A percentile compares a stretch with the other conserved stretches of the same genome.
Conservation (phyloP, 2,329 filamentous ascomycete genomes). For the Paecilomyces sp. region DNA sequence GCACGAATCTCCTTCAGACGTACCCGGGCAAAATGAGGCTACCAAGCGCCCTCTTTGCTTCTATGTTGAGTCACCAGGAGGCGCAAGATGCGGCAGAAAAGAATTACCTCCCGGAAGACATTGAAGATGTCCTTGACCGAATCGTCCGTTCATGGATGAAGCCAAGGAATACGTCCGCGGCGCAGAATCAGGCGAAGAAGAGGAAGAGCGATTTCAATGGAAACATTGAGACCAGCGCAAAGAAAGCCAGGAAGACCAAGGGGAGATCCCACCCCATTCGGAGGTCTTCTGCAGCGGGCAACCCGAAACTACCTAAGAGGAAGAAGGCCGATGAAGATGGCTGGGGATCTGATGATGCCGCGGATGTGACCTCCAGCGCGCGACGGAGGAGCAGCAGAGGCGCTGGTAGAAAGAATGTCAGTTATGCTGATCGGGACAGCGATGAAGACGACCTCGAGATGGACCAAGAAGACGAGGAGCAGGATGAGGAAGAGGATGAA, state of each 20-base stretch:
- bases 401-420: slow-evolving; percentile 27
- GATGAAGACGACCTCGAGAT: slow-evolving; percentile 39
- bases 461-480: slow-evolving; percentile 25
- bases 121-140: slow-evolving; percentile 70
- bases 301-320: slow-evolving; percentile 26
- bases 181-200: slow-evolving; percentile 27
- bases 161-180: slow-evolving; percentile 37
- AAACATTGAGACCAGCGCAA: slow-evolving; percentile 17
- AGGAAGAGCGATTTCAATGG: slow-evolving; percentile 31
- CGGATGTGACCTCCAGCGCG: slow-evolving; percentile 22
- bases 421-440: slow-evolving; percentile 38
- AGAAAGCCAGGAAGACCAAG: slow-evolving; percentile 27
- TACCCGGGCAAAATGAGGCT: slow-evolving; percentile 75
- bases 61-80: slow-evolving; percentile 66
- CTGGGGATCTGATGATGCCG: slow-evolving; percentile 36
- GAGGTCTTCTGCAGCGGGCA: slow-evolving; percentile 21
- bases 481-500: slow-evolving; percentile 36
- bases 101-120: slow-evolving; percentile 70
- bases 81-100: slow-evolving; percentile 83
- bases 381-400: slow-evolving; percentile 35
- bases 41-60: slow-evolving; percentile 69
- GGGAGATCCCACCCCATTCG: slow-evolving; percentile 21
- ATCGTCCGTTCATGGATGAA: slow-evolving; percentile 65
- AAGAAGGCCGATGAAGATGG: slow-evolving; percentile 28
- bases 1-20: slow-evolving; percentile 60